Evolutionary conservation across 1,284 basidiomycete species (phyloP), one percentile per base, ranked within the genome.

Genomic region (Acaromyces ingoldii): DNA sequence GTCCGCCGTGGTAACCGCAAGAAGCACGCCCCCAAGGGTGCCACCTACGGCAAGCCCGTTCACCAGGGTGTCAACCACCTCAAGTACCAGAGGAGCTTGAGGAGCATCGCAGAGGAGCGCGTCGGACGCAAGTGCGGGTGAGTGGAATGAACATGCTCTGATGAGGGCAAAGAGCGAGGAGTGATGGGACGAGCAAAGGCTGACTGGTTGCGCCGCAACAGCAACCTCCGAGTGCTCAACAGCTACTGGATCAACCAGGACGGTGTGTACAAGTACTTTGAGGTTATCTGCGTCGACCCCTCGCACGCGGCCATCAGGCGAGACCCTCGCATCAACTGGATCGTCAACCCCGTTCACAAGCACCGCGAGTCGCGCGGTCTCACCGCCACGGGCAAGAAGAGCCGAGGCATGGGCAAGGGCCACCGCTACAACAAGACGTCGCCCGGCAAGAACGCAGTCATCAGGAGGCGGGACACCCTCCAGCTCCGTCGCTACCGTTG

Each of bases 191-290:
- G 17, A 34, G 31, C 31, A n/a, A n/a, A 10, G 10, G 17, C 17
- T 10, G 10, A n/a, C 10, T 34, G 10, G 10, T 34, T 10, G 10
- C 17, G 31, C 31, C 17, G 17, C 31, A n/a, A 34, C 10, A 10
- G 19, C 53, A 96, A 97, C 80, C 80, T 98, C 73, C 85, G 93
- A 58, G 92, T 98, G 50, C 62, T 79, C 41, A 78, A 96, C 83
- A 97, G 92, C 55, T 99, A 99, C 85, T 97, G 93, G 93, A 81
- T 99, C 77, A 97, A 97, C 82, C 90, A 96, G 81, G 92, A 97
- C 77, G 92, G 92, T 81, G 89, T 97, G 37, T 96, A 96, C 86
- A 96, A 96, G 60, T 98, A 95, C 83, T 98, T 86, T 81, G 93
- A 98, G 79, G 91, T 99, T 72, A 98, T 99, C 77, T 85, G 93